phyloP scores from a whole-genome alignment of 768 basidiomycete species.

The Krasilnikovozyma curviuscula region DNA sequence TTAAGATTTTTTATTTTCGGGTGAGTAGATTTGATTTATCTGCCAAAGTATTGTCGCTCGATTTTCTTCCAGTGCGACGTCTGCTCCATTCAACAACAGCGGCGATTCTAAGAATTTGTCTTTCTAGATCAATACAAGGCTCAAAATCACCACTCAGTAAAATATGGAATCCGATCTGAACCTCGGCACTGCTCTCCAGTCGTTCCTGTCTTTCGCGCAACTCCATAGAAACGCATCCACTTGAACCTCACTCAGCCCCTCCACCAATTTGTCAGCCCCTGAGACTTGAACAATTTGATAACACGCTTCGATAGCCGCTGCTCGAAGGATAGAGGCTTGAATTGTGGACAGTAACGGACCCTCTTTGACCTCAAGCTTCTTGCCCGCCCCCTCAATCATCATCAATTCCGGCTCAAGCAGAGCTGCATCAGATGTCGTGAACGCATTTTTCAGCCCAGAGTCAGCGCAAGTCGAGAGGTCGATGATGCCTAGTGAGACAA shows the following conservation, averaged over 20 bases:
- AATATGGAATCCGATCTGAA: slow-evolving; percentile 50
- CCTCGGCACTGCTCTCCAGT: slow-evolving; percentile 46
- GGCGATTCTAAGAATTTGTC: too few relatives aligned
- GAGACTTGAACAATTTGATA: slow-evolving; percentile 45
- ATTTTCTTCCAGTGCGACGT: too few relatives aligned
- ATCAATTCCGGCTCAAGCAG: slow-evolving; percentile 28
- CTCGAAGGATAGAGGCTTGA: slow-evolving; percentile 55
- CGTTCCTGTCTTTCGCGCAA: slow-evolving; percentile 54
- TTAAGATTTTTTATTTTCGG: too few relatives aligned
- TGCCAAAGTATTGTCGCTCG: too few relatives aligned
- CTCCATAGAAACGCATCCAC: slow-evolving; percentile 68
- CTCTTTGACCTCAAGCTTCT: slow-evolving; percentile 18
- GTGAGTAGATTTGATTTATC: too few relatives aligned
- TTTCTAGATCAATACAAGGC: too few relatives aligned
- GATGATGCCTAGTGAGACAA: slow-evolving; percentile 55
- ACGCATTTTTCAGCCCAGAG: slow-evolving; percentile 4
- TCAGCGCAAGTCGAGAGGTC: slow-evolving; percentile 2
- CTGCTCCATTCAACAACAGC: too few relatives aligned
- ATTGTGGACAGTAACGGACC: slow-evolving; percentile 39
- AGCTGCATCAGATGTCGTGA: slow-evolving; percentile 28
- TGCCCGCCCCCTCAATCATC: neutral
- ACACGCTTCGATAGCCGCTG: slow-evolving; percentile 61
- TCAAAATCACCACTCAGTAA: too few relatives aligned
- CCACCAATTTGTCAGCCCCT: slow-evolving; percentile 23
- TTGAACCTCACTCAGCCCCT: slow-evolving; percentile 38